Base-by-base conservation (phyloP, 1,139 yeast species). In the Diutina mesorugosa region DNA sequence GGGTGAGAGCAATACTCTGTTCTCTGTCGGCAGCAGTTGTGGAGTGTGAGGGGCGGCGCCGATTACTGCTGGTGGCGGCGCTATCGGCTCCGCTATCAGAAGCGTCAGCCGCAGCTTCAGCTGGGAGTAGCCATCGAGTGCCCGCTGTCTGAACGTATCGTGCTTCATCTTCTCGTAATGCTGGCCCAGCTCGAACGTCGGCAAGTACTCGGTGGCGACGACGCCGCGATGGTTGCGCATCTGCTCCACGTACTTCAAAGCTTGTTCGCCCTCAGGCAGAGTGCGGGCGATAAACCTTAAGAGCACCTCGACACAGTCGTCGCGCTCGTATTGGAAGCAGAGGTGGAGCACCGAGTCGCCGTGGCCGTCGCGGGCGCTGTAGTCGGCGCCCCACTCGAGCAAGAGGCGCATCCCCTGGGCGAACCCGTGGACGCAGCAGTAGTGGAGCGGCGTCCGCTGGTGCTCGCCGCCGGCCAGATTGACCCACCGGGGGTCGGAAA, bases 311-410 rank as follows among this genome's bases (percentile, higher is more conserved):
- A 88, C 71, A 58, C 95, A 86, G 55, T 81, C 81, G 30, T 80
- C 65, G 60, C 83, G 81, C 4, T 95, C 96, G 64, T 79, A 84
- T 60, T 89, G 89, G 63, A 90, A 83, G 8, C 96, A 90, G 26
- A 87, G 69, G 67, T 91, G 98, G 38, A 91, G 69, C 6, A 95
- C 84, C 12, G 93, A 84, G 65, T 89, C 86, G 2, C 93, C 95
- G 45, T 78, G 72, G 32, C 70, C 73, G 64, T 88, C 96, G 29
- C 75, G 73, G 2, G 77, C 63, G 57, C 80, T 75, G 62, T 86
- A 78, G 63, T 87, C 83, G 3, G 97, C 97, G 3, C 95, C 96
- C 62, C 88, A 84, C 57, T 88, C 91, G 16, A 91, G 71, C 41
- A 91, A 69, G 55, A 90, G 70, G 60, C 81, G 82, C 48, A 87